Percentiles rank a stretch among this genome's conserved stretches.
Conservation (phyloP, 768 basidiomycete genomes). For the Albatrellus ellisii region DNA sequence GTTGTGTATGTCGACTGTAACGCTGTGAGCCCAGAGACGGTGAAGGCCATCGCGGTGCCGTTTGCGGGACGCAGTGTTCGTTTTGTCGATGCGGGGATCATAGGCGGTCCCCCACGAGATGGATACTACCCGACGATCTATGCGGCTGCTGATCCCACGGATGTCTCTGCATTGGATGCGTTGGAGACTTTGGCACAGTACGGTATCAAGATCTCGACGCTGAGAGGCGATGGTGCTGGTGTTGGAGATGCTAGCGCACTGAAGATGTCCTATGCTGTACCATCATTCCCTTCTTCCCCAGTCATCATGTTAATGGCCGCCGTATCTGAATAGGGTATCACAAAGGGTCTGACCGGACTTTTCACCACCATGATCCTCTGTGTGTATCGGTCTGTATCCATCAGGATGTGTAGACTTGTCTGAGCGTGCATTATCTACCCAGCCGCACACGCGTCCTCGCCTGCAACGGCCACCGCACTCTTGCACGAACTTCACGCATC, state of each 20-base stretch:
- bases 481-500: slow-evolving; percentile 33
- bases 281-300: slow-evolving; percentile 1
- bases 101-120: slow-evolving; percentile 39
- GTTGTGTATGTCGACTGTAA: slow-evolving; percentile 48
- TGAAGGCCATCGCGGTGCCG: slow-evolving; percentile 31
- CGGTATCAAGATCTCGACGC: slow-evolving; percentile 31
- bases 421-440: background rate
- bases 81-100: slow-evolving; percentile 45
- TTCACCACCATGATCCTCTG: slow-evolving; percentile 44
- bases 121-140: slow-evolving; percentile 42
- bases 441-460: slow-evolving; percentile 46
- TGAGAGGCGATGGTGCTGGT: slow-evolving; percentile 34
- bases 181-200: slow-evolving; percentile 29
- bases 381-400: slow-evolving; percentile 15
- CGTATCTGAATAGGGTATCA: slow-evolving; percentile 35
- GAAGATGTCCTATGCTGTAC: slow-evolving; percentile 52
- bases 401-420: slow-evolving; percentile 1
- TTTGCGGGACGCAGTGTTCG: slow-evolving; percentile 26
- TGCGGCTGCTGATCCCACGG: slow-evolving; percentile 27
- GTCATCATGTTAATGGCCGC: background rate
- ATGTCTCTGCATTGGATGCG: slow-evolving; percentile 21
- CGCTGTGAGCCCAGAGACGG: slow-evolving; percentile 39
- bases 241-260: slow-evolving; percentile 48
- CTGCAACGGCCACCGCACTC: slow-evolving; percentile 46
- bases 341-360: slow-evolving; percentile 39